Percentiles rank a stretch among this genome's conserved stretches.
Evolutionary conservation across 164 flowering plant species (phyloP).

Genomic region (Dillenia turbinata): DNA sequence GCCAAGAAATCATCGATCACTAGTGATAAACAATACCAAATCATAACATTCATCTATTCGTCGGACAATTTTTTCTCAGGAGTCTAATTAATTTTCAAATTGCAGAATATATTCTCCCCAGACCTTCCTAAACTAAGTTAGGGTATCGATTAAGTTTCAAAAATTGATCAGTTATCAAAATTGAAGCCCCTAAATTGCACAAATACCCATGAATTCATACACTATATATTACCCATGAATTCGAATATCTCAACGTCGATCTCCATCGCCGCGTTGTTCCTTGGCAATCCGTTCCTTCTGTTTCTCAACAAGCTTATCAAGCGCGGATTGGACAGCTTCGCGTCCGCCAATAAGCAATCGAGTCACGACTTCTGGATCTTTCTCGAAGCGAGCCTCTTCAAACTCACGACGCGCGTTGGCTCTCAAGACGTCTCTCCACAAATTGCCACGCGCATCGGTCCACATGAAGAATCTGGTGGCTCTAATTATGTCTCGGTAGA

Average conservation of each 20-base stretch:
- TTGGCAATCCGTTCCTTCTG: constrained; percentile 59
- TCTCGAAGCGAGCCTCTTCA: constrained; percentile 68
- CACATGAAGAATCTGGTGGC: constrained; percentile 72
- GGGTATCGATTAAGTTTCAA: too few species aligned
- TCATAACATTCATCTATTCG: too few species aligned
- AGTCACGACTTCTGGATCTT: constrained; percentile 65
- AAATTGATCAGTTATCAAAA: not conserved
- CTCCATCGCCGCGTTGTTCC: constrained; percentile 28
- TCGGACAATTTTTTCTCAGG: too few species aligned
- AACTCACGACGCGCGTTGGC: constrained; percentile 76
- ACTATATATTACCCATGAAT: too few species aligned
- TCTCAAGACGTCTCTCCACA: constrained; percentile 71
- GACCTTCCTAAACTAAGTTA: too few species aligned
- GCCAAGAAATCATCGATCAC: too few species aligned
- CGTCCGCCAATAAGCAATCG: constrained; percentile 65
- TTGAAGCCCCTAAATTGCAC: not conserved
- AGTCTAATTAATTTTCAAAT: too few species aligned
- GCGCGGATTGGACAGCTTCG: constrained; percentile 63
- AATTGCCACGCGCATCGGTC: constrained; percentile 51
- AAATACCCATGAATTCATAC: too few species aligned
- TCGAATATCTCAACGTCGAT: constrained; percentile 15
- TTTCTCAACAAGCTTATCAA: constrained; percentile 76
- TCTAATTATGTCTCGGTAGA: constrained; percentile 66
- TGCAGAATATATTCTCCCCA: too few species aligned
- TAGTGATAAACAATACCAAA: too few species aligned